Conservation (phyloP, 1,284 basidiomycete species). For the Naganishia albida region DNA sequence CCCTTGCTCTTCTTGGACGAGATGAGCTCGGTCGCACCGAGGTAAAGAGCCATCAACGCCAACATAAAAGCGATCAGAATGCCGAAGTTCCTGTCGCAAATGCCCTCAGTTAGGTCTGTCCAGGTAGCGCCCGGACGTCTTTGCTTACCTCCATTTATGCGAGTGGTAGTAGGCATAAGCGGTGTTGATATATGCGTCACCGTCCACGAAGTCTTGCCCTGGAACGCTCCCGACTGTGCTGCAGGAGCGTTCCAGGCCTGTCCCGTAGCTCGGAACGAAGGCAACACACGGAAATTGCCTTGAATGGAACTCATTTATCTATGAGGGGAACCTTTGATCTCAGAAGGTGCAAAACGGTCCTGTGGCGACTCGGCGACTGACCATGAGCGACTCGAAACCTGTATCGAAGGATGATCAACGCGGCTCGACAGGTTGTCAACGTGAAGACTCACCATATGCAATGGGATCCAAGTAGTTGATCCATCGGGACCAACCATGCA, state of each 20-base stretch:
- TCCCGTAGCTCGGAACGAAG: constrained; percentile 52
- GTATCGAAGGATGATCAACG: neutral
- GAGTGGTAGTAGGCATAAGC: constrained; percentile 65
- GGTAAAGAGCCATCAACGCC: constrained; percentile 58
- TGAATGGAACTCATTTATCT: constrained; percentile 58
- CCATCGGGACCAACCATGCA: constrained; percentile 58
- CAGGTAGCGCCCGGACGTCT: neutral
- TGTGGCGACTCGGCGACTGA: no score
- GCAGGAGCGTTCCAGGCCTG: constrained; percentile 52
- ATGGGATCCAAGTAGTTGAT: constrained; percentile 58
- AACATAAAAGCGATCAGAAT: constrained; percentile 61
- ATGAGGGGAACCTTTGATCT: no score
- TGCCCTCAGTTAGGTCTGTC: neutral
- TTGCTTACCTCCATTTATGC: constrained; percentile 67
- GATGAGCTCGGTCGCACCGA: constrained; percentile 61
- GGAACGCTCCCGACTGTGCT: constrained; percentile 53
- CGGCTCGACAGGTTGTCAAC: neutral
- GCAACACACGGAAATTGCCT: constrained; percentile 47
- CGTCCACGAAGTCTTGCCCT: constrained; percentile 53
- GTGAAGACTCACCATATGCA: constrained; percentile 34
- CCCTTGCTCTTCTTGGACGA: constrained; percentile 57
- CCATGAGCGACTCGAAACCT: constrained; percentile 56
- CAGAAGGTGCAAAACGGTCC: no score
- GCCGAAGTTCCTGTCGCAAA: constrained; percentile 58
- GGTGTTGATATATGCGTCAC: constrained; percentile 60